Evolutionary conservation across 2,329 filamentous ascomycete genomes (phyloP).

Genomic region (Mycosphaerella arachidis): DNA sequence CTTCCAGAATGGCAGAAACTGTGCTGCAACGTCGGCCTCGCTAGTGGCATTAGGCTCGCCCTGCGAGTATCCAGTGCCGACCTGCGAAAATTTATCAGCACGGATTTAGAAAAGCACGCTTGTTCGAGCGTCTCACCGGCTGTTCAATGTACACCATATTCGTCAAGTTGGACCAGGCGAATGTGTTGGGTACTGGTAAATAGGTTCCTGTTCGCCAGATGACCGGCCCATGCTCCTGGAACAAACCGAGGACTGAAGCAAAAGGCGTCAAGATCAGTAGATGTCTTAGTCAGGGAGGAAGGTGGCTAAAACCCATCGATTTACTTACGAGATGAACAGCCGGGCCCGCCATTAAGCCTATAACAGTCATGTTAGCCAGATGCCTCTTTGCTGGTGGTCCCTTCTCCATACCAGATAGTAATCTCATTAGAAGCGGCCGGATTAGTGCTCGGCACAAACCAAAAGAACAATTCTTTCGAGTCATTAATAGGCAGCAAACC

Average conservation of each 20-base stretch:
- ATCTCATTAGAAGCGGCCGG: constrained; percentile 41
- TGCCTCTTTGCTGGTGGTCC: not conserved
- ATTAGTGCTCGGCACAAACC: constrained; percentile 47
- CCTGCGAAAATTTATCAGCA: constrained; percentile 7
- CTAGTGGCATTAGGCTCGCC: constrained; percentile 40
- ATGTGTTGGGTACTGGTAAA: constrained; percentile 41
- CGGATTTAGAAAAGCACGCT: constrained; percentile 42
- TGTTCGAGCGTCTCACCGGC: constrained; percentile 32
- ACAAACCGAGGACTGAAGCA: constrained; percentile 21
- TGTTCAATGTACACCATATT: constrained; percentile 68
- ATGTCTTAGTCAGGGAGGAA: too few relatives aligned
- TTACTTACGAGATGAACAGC: constrained; percentile 22
- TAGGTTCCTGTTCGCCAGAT: constrained; percentile 42
- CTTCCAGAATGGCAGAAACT: constrained; percentile 45
- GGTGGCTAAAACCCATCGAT: too few relatives aligned
- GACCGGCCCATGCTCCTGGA: constrained; percentile 30
- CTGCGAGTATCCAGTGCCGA: constrained; percentile 44
- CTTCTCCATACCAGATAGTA: constrained; percentile 26
- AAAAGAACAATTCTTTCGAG: constrained; percentile 43
- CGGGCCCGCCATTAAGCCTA: constrained; percentile 30
- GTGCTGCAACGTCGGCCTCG: constrained; percentile 38
- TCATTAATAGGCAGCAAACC: constrained; percentile 32
- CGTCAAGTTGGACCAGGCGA: constrained; percentile 57
- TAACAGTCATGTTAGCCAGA: not conserved
- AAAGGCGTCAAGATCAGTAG: too few relatives aligned